Evolutionary conservation across 495 filamentous ascomycete species (phyloP), one percentile per base, ranked within the genome.

Genomic region (Talaromyces stipitatus): DNA sequence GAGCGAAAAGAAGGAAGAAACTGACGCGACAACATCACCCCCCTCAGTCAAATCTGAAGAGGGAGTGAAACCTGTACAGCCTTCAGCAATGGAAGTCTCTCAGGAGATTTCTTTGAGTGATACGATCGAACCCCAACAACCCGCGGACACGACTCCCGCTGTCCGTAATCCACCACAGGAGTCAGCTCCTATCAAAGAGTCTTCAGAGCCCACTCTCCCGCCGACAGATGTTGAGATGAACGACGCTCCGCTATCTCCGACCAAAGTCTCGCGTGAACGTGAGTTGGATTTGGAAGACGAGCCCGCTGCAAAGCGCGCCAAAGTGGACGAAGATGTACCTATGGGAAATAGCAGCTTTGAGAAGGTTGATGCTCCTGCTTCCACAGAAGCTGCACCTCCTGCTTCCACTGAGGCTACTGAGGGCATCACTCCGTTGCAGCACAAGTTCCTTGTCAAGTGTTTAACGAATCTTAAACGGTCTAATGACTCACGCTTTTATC

Each of bases 391-490:
- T 22, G 33, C 33, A 8, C 38, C 33, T 22, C 33, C 51, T 36
- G 51, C 51, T 14, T 16, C 51, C 30, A 24, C 18, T 38, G 29
- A 38, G 7, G 22, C 20, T 18, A 7, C 54, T 11, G 2, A 7
- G 14, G 38, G 23, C 3, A 75, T 86, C 53, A 86, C 79, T 1
- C 76, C 73, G 48, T 47, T 77, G 45, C 84, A 86, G 64, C 79
- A 83, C 55, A 82, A 80, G 56, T 79, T 75, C 48, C 62, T 86
- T 16, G 53, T 74, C 5, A 78, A 76, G 58, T 58, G 60, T 14
- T 67, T 96, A 10, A 82, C 83, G 24, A 88, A 85, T 58, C 71
- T 91, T 46, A 94, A 92, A 71, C 89, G 92, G 66, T 88, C 88
- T 36, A 86, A 90, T 64, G 83, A 85, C 57, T 85, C 91, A 11